Evolutionary conservation across 176 grass and related monocot species (phyloP), one percentile per base, ranked within the genome.

Genomic region (Aegilops sharonensis): DNA sequence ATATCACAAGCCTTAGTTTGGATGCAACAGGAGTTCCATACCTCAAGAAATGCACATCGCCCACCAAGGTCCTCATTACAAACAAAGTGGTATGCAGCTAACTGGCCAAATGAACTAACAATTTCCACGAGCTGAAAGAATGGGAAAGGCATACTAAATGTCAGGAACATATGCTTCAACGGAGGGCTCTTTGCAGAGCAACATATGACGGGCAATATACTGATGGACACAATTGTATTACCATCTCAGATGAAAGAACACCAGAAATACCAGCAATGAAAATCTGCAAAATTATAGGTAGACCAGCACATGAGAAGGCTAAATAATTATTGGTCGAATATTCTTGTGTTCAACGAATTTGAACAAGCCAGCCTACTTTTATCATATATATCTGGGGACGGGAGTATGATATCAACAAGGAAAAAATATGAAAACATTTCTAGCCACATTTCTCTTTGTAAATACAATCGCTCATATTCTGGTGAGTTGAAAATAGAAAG

Each of bases 41-140:
- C 97, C 97, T 99, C 94, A 72, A 99, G 81, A 93, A 96, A 99
- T 83, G 89, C 97, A 84, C 92, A 96, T 57, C 83, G 72, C 64
- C 70, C 94, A 78, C 92, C 89, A 68, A 93, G 87, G 60, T 96
- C 89, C 60, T 93, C 87, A 12, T 83, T 94, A 39, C 85, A 94
- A 87, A 87, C 75, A 82, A 94, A 93, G 61, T 23, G 87, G 47
- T 90, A 99, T 11, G 92, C 89, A 87, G 88, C 90, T 66, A 99
- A 91, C 36, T 86, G 78, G 30, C 94, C 97, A 91, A 94, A 99
- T 21, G 91, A 88, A 90, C 85, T 85, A 80, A 90, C 89, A 89
- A 99, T 93, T 75, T 99, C 97, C 92, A 96, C 85, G 35, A 99
- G 89, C 97, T 99, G 84, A 91, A 97, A 91, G 29, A 89, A 37